Base-by-base conservation (phyloP, 2,329 filamentous ascomycete species). In the Bipolaris gigantea region DNA sequence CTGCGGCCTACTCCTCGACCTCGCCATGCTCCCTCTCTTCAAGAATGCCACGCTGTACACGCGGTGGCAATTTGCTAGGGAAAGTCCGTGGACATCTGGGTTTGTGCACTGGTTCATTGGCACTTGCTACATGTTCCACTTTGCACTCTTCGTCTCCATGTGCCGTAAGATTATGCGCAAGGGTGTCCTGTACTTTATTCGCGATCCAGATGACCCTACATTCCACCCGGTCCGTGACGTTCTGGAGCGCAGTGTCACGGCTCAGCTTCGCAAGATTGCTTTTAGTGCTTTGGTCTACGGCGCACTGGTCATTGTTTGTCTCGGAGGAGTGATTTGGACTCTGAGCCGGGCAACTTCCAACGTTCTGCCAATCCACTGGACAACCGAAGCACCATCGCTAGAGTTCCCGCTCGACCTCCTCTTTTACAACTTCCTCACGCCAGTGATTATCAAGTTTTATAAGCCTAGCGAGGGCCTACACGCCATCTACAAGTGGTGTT, bases 51-150 rank as follows among this genome's bases (percentile, higher is more conserved):
- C 89, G 0, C 75, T 97, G 47, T 82, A 83, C 59, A 91, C 90
- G 7, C 85, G 94, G 19, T 77, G 96, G 47, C 78, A 85, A 4
- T 99, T 96, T 67, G 90, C 90, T 2, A 79, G 85, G 50, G 81
- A 85, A 56, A 91, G 88, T 56, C 94, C 94, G 0, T 83, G 93
- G 62, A 97, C 92, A 0, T 96, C 93, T 13, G 85, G 95, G 13
- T 99, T 99, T 72, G 89, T 97, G 48, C 94, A 99, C 73, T 99
- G 94, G 94, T 99, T 99, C 70, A 88, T 97, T 52, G 94, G 94
- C 44, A 99, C 94, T 3, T 96, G 92, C 59, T 99, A 99, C 75
- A 99, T 99, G 95, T 99, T 99, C 77, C 94, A 99, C 73, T 99
- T 99, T 72, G 94, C 94, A 5, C 83, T 99, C 3, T 99, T 99